Base-by-base conservation (phyloP, 495 filamentous ascomycete genomes). In the Neurospora discreta region DNA sequence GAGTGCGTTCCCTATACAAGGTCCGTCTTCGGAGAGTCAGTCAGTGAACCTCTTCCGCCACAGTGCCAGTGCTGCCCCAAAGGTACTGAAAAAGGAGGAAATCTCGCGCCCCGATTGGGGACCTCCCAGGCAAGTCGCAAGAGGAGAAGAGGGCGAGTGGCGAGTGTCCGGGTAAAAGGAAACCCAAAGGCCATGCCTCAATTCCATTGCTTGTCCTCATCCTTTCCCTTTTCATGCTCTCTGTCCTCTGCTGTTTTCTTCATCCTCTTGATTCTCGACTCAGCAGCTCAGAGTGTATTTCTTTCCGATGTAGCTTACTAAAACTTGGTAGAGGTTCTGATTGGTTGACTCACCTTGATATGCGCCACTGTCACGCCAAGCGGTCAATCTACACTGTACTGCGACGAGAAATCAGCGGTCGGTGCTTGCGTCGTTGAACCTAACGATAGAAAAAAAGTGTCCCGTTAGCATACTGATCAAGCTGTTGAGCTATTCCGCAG, bases 291-390 rank as follows among this genome's bases (percentile, higher is more conserved):
- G 52, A 33, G 52, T 65, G 26, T 65, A 30, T 16, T 33, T 65
- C 52, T 30, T 65, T 33, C 52, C 52, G 52, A 43, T 71, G 73
- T 73, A 68, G 71, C 70, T 76, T 77, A 73, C 74, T 39, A 69
- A 69, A 70, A 71, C 71, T 68, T 69, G 75, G 72, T 71, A 73
- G 72, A 70, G 72, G 71, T 41, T 20, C 20, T 74, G 78, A 80
- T 80, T 80, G 77, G 78, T 52, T 74, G 74, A 79, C 78, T 77
- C 71, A 77, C 77, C 75, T 77, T 72, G 42, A 73, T 71, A 69
- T 46, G 67, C 39, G 71, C 78, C 78, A 77, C 68, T 70, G 76
- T 79, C 77, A 72, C 75, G 74, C 77, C 76, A 80, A 80, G 78
- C 69, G 15, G 68, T 70, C 67, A 72, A 74, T 72, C 74, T 72